Evolutionary conservation across 1,284 basidiomycete species (phyloP).

Genomic region (Cerrena zonata): DNA sequence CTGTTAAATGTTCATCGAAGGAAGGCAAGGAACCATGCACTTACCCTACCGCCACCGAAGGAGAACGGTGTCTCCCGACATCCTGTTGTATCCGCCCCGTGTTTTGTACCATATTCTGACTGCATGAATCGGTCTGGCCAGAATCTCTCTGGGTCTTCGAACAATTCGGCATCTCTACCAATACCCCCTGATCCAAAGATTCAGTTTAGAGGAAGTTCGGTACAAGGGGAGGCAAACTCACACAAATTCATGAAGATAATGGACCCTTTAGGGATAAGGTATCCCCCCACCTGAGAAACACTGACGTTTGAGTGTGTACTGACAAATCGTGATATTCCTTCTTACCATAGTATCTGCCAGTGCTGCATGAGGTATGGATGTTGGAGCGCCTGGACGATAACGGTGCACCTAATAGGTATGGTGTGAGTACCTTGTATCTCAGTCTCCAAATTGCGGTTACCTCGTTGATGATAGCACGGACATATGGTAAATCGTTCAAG

Average conservation of each 20-base stretch:
- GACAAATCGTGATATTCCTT: too few species aligned
- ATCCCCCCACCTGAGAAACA: slow-evolving; percentile 1
- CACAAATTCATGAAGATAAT: slow-evolving; percentile 7
- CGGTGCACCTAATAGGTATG: neutral
- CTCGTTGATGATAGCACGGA: slow-evolving; percentile 34
- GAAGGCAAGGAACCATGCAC: neutral
- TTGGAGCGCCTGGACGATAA: neutral
- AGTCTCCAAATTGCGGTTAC: slow-evolving; percentile 8
- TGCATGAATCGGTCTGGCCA: slow-evolving; percentile 15
- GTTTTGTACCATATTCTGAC: slow-evolving; percentile 15
- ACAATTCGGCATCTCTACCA: neutral
- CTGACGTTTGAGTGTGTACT: neutral
- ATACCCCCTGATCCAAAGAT: neutral
- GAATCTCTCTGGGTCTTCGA: slow-evolving; percentile 3
- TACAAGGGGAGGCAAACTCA: neutral
- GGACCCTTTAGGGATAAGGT: slow-evolving; percentile 4
- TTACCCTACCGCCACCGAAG: slow-evolving; percentile 19
- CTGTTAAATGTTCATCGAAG: neutral
- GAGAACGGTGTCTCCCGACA: slow-evolving; percentile 11
- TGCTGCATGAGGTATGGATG: neutral
- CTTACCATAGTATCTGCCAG: neutral
- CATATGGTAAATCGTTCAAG: slow-evolving; percentile 27
- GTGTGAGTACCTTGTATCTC: neutral
- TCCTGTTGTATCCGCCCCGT: neutral
- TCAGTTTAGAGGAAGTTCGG: neutral